Evolutionary conservation across 495 filamentous ascomycete genomes (phyloP).

Genomic region (Talaromyces nanjingensis): DNA sequence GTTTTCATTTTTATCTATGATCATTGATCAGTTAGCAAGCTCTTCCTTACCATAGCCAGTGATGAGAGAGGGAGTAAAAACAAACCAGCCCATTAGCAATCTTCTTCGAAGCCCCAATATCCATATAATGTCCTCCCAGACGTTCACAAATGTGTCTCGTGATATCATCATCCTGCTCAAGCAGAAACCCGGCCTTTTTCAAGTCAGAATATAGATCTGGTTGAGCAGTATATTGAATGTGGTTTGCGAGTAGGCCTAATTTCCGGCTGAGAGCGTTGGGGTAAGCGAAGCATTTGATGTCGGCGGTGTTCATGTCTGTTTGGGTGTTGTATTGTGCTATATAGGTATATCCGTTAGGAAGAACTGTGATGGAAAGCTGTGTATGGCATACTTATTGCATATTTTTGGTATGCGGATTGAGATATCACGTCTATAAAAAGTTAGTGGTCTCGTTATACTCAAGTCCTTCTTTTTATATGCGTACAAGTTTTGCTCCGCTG

Average conservation of each 20-base stretch:
- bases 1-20: constrained; percentile 26
- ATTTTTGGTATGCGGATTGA: constrained; percentile 14
- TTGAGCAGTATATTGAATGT: neutral
- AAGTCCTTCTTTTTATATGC: neutral
- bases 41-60: neutral
- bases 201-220: constrained; percentile 21
- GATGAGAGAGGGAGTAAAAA: neutral
- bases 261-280: constrained; percentile 18
- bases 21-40: neutral
- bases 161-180: constrained; percentile 23
- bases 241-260: constrained; percentile 2
- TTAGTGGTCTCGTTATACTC: too few species aligned
- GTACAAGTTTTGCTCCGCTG: constrained; percentile 26
- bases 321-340: constrained; percentile 22
- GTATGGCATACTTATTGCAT: constrained; percentile 2
- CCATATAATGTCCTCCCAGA: constrained; percentile 30
- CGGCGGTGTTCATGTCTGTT: constrained; percentile 20
- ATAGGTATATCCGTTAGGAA: neutral
- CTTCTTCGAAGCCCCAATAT: constrained; percentile 24
- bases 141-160: constrained; percentile 19
- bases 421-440: constrained; percentile 19
- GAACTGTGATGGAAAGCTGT: neutral
- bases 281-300: constrained; percentile 16
- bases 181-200: constrained; percentile 24
- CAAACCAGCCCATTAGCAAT: constrained; percentile 18